phyloP scores from a whole-genome alignment of 768 basidiomycete genomes.

The Amanita inopinata region DNA sequence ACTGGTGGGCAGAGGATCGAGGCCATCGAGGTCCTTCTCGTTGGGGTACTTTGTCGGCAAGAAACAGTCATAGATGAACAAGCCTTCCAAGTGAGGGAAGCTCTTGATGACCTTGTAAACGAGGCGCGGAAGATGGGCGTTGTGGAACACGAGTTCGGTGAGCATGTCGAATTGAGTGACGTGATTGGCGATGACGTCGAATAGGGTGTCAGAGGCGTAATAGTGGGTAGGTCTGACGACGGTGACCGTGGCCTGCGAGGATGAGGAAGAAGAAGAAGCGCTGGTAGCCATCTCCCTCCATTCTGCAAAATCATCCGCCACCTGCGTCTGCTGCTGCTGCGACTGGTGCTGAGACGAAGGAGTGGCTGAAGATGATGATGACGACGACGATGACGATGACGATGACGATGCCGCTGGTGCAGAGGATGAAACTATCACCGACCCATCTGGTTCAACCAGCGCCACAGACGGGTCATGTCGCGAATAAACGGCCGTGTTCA shows the following conservation, averaged over 20 bases:
- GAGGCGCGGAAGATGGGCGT: slow-evolving; percentile 25
- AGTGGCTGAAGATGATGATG: too few relatives aligned
- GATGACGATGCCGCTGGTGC: background rate
- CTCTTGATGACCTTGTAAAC: slow-evolving; percentile 26
- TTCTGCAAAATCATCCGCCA: too few relatives aligned
- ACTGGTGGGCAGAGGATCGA: slow-evolving; percentile 15
- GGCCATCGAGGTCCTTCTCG: slow-evolving; percentile 14
- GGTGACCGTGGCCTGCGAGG: background rate
- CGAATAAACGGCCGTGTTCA: background rate
- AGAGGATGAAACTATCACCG: background rate
- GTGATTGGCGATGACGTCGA: background rate
- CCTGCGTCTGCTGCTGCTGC: too few relatives aligned
- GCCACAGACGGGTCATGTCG: background rate
- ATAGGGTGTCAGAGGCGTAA: background rate
- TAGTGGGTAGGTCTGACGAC: background rate
- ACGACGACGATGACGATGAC: too few relatives aligned
- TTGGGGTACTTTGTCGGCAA: slow-evolving; percentile 15
- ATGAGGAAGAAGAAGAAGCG: too few relatives aligned
- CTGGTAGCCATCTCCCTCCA: too few relatives aligned
- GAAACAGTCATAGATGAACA: slow-evolving; percentile 33
- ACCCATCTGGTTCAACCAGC: background rate
- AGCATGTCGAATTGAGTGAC: slow-evolving; percentile 22
- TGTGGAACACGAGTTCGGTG: slow-evolving; percentile 25
- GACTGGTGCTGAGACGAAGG: too few relatives aligned
- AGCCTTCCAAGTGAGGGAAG: slow-evolving; percentile 26